Conservation (phyloP, 345 rosid genomes). For the Firmiana major region DNA sequence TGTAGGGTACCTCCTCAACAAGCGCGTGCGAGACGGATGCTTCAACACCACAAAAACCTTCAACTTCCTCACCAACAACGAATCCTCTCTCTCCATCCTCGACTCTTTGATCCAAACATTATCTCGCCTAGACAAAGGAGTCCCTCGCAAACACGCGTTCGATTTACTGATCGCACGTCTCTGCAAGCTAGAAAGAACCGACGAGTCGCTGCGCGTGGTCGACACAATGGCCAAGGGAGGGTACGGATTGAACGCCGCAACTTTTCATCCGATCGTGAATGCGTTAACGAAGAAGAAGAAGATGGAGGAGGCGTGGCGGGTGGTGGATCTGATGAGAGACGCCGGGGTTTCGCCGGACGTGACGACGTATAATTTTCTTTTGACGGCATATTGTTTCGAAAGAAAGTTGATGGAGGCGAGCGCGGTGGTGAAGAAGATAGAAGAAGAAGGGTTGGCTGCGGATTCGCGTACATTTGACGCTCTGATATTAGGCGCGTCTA, state of each 20-base stretch:
- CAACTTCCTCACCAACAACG: slow-evolving; percentile 53
- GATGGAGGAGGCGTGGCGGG: slow-evolving; percentile 45
- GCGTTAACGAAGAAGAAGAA: slow-evolving; percentile 34
- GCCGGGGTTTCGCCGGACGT: slow-evolving; percentile 36
- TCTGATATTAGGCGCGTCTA: slow-evolving; percentile 66
- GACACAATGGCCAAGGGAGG: slow-evolving; percentile 33
- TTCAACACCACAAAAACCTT: slow-evolving; percentile 64
- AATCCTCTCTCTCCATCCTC: slow-evolving; percentile 37
- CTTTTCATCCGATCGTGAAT: slow-evolving; percentile 51
- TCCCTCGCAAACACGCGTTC: slow-evolving; percentile 46
- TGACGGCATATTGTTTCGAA: slow-evolving; percentile 39
- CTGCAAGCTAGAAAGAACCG: slow-evolving; percentile 42
- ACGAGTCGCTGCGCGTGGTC: slow-evolving; percentile 40
- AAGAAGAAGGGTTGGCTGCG: slow-evolving; percentile 36
- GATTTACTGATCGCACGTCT: slow-evolving; percentile 58
- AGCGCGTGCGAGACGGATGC: slow-evolving; percentile 46
- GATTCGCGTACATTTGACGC: slow-evolving; percentile 68
- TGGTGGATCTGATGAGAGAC: slow-evolving; percentile 38
- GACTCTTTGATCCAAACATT: slow-evolving; percentile 41
- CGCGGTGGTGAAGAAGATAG: slow-evolving; percentile 47
- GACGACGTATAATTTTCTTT: slow-evolving; percentile 49
- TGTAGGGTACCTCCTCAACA: slow-evolving; percentile 54
- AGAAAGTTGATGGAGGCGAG: slow-evolving; percentile 43
- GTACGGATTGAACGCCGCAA: slow-evolving; percentile 25
- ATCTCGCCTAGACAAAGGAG: slow-evolving; percentile 46